Conservation (phyloP, 192 early-diverging fungal genomes). For the Funneliformis mosseae region DNA sequence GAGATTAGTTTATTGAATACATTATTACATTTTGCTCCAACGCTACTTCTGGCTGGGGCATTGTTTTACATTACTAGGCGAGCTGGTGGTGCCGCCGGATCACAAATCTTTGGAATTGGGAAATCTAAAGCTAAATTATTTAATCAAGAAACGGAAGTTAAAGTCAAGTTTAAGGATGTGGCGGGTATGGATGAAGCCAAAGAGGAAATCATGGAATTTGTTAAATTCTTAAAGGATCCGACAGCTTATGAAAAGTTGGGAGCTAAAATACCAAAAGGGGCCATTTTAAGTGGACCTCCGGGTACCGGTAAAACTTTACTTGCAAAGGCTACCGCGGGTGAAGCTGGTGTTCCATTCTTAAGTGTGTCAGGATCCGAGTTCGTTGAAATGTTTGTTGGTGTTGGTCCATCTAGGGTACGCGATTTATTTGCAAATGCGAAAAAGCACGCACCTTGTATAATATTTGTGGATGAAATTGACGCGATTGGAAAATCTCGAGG, state of each 20-base stretch:
- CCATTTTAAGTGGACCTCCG: constrained; percentile 89
- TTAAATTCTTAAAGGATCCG: constrained; percentile 98
- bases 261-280: constrained; percentile 99
- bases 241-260: constrained; percentile 88
- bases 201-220: constrained; percentile 99
- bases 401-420: constrained; percentile 90
- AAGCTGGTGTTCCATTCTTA: constrained; percentile 97
- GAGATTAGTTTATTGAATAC: constrained; percentile 75
- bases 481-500: constrained; percentile 98
- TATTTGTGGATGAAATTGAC: constrained; percentile 99
- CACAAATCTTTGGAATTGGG: constrained; percentile 92
- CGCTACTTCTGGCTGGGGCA: constrained; percentile 85
- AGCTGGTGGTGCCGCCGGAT: constrained; percentile 62
- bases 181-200: constrained; percentile 99
- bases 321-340: constrained; percentile 98
- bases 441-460: constrained; percentile 97
- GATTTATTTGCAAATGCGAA: constrained; percentile 97
- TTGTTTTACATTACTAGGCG: constrained; percentile 86
- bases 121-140: constrained; percentile 95
- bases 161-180: constrained; percentile 98
- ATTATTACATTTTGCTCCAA: constrained; percentile 90
- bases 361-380: constrained; percentile 99
- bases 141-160: constrained; percentile 95
- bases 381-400: constrained; percentile 99
- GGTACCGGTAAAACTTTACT: constrained; percentile 99